Percentiles rank a stretch among this genome's conserved stretches.
Evolutionary conservation across 148 eudicot genomes (phyloP).

Genomic region (Persicaria maculosa): DNA sequence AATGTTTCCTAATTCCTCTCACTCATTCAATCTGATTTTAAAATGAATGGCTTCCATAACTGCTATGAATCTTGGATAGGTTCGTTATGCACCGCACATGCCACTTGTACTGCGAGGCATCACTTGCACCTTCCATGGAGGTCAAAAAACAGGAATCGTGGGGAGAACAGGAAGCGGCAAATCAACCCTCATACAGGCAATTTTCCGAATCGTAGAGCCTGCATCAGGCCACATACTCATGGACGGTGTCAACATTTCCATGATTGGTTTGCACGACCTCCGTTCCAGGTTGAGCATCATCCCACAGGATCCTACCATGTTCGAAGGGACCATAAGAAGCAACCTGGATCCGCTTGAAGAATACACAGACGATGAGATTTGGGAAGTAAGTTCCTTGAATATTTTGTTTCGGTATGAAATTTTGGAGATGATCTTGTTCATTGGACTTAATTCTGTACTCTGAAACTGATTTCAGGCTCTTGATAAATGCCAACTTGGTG

Average conservation of each 20-base stretch:
- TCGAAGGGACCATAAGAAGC: conserved; percentile 53
- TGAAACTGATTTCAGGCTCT: conserved; percentile 45
- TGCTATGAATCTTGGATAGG: too few relatives aligned
- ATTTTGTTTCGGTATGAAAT: too few relatives aligned
- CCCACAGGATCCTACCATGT: conserved; percentile 70
- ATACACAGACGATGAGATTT: conserved; percentile 44
- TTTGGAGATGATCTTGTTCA: too few relatives aligned
- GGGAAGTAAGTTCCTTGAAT: conserved; percentile 34
- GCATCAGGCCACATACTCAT: conserved; percentile 38
- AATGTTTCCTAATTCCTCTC: too few relatives aligned
- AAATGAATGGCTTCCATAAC: too few relatives aligned
- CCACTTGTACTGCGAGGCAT: conserved; percentile 54
- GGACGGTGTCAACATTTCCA: conserved; percentile 36
- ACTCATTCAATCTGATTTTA: too few relatives aligned
- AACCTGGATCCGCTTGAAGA: conserved; percentile 66
- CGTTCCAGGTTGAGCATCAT: conserved; percentile 19
- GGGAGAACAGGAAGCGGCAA: too few relatives aligned
- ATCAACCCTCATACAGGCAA: too few relatives aligned
- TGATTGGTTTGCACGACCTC: conserved; percentile 53
- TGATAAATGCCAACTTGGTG: conserved; percentile 87
- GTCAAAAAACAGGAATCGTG: conserved; percentile 34
- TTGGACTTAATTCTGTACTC: too few relatives aligned
- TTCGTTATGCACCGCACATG: conserved; percentile 49
- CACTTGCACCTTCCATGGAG: conserved; percentile 51
- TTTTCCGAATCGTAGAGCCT: conserved; percentile 58